Percentiles rank a stretch among this genome's conserved stretches.
These are phyloP conservation scores for Cyberlindnera amylophila DNA, from an alignment of 805 yeast species.

Conservation along the genomic window DNA sequence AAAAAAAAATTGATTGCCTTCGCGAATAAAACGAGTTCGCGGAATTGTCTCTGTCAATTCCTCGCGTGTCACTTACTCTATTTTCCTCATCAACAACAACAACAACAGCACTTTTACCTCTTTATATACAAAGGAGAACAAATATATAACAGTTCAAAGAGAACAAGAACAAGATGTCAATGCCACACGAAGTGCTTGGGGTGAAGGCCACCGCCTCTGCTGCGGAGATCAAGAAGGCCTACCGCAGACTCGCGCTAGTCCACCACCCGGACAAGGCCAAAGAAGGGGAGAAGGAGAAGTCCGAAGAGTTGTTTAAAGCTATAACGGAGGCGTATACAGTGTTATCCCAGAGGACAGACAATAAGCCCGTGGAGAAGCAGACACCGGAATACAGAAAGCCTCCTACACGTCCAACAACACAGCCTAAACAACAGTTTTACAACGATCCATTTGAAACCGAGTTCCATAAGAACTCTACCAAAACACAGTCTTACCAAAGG, in stretches of 20 bases:
- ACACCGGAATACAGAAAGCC: too few species aligned
- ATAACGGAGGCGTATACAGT: slow-evolving; percentile 32
- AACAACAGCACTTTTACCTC: neutral
- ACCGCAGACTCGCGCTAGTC: slow-evolving; percentile 34
- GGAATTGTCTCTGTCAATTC: neutral
- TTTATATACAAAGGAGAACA: neutral
- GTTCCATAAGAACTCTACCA: neutral
- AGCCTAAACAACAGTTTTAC: neutral
- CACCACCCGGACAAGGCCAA: slow-evolving; percentile 44
- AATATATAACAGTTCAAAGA: neutral
- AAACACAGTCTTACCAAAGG: neutral
- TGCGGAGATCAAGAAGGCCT: slow-evolving; percentile 35
- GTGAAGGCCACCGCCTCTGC: slow-evolving; percentile 20
- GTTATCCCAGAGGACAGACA: slow-evolving; percentile 16
- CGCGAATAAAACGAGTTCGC: neutral
- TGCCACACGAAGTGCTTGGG: slow-evolving; percentile 29
- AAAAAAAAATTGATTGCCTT: too few species aligned
- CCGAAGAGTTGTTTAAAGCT: slow-evolving; percentile 29
- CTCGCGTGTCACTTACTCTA: neutral
- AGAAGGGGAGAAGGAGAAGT: slow-evolving; percentile 16
- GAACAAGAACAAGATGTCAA: neutral
- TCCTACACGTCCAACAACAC: too few species aligned
- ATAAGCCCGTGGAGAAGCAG: neutral
- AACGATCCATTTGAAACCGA: neutral
- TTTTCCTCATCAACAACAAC: neutral